Evolutionary conservation across 2,329 filamentous ascomycete genomes (phyloP).

Genomic region (Verticillium nonalfalfae): DNA sequence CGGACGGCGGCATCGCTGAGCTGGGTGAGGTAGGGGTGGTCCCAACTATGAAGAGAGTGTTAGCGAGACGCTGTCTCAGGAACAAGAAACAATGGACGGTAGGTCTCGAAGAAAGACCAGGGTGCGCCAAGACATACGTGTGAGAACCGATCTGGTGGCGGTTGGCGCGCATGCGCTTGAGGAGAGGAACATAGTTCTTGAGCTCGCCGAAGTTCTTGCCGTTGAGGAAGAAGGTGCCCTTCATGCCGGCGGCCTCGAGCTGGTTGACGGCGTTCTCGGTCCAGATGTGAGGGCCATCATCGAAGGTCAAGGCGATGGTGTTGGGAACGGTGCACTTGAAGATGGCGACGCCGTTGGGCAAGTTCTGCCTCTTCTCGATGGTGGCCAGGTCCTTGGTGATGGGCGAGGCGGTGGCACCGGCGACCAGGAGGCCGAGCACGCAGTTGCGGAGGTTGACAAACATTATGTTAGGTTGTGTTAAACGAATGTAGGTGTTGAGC

Average conservation of each 20-base stretch:
- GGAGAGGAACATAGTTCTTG: background rate
- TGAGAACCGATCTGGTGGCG: conserved; percentile 12
- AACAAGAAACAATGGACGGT: conserved; percentile 14
- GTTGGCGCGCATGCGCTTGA: background rate
- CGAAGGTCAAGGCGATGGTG: conserved; percentile 35
- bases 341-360: conserved; percentile 18
- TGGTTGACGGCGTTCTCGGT: conserved; percentile 32
- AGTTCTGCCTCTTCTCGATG: conserved; percentile 11
- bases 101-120: conserved; percentile 8
- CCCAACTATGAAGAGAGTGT: conserved; percentile 29
- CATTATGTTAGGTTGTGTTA: background rate
- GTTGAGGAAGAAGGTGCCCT: conserved; percentile 23
- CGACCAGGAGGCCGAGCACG: conserved; percentile 13
- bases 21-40: conserved; percentile 32
- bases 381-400: conserved; percentile 14
- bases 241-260: conserved; percentile 19
- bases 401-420: conserved; percentile 17
- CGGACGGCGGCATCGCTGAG: conserved; percentile 24
- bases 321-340: conserved; percentile 21
- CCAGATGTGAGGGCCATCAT: conserved; percentile 35
- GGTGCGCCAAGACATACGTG: conserved; percentile 23
- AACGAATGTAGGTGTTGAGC: conserved; percentile 1
- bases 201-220: background rate
- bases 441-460: background rate
- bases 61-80: background rate